Evolutionary conservation across 441 rosid genomes (phyloP).

Genomic region (Bocquillonia castaneifolia): DNA sequence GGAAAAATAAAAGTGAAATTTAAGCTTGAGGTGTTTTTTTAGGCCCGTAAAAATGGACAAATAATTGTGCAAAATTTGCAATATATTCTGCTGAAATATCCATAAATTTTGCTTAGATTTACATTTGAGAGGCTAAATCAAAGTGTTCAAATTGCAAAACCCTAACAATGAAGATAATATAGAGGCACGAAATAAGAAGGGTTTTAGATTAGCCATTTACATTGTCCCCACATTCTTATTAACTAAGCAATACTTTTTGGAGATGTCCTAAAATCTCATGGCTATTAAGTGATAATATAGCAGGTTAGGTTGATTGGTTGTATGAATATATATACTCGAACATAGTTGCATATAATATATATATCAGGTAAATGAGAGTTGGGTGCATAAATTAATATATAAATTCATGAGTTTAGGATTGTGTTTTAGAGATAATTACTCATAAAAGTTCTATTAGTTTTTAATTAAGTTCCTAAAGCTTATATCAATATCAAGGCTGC

Average conservation of each 20-base stretch:
- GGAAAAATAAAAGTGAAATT: not conserved
- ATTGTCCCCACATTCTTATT: conserved; percentile 14
- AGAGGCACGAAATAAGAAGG: too few relatives aligned
- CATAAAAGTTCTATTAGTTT: too few relatives aligned
- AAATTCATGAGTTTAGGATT: too few relatives aligned
- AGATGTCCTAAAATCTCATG: not conserved
- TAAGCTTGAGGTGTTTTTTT: not conserved
- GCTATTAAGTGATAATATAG: not conserved
- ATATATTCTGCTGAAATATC: not conserved
- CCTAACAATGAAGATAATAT: not conserved
- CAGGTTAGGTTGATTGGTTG: not conserved
- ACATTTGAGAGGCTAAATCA: not conserved
- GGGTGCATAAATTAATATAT: too few relatives aligned
- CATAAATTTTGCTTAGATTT: not conserved
- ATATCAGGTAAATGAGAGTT: too few relatives aligned
- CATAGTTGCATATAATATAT: too few relatives aligned
- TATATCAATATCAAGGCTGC: too few relatives aligned
- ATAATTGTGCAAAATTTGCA: not conserved
- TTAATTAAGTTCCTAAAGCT: too few relatives aligned
- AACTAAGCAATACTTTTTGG: conserved; percentile 10
- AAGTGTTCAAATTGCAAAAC: conserved; percentile 1
- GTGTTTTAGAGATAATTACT: too few relatives aligned
- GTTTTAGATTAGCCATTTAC: not conserved
- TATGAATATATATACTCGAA: too few relatives aligned
- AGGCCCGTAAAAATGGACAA: not conserved